Percentiles rank a stretch among this genome's conserved stretches.
phyloP scores from a whole-genome alignment of 352 stramenopile species.

The Globisporangium orthogonon region DNA sequence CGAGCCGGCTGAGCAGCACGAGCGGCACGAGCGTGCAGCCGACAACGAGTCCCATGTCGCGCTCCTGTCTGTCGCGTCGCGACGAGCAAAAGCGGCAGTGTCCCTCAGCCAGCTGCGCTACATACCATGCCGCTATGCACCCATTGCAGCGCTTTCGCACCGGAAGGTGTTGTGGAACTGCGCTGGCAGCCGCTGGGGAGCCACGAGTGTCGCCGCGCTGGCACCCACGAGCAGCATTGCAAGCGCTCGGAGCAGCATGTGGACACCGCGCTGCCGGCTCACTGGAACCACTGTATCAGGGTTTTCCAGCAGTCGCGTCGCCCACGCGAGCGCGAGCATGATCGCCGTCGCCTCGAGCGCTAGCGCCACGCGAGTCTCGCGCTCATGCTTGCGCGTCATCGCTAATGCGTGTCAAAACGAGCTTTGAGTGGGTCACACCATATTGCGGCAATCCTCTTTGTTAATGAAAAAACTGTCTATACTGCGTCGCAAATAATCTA shows the following conservation, averaged over 20 bases:
- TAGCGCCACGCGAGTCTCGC: conserved; percentile 3
- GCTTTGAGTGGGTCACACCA: not conserved
- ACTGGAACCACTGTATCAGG: not conserved
- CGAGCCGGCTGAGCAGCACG: conserved; percentile 49
- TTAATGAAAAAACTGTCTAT: too few species aligned
- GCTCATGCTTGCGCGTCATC: not conserved
- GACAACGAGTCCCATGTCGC: conserved; percentile 48
- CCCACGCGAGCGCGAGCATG: conserved; percentile 5
- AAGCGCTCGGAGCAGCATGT: conserved; percentile 1
- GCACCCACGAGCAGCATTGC: conserved; percentile 2
- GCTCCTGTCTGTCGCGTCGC: conserved; percentile 28
- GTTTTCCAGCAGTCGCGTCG: not conserved
- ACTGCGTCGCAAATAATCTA: too few species aligned
- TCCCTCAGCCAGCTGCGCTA: too few species aligned
- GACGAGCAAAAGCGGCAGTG: too few species aligned
- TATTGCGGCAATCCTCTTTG: too few species aligned
- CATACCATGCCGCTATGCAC: too few species aligned
- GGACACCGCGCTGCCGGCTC: not conserved
- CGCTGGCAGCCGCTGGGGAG: conserved; percentile 2
- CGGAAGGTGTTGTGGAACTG: conserved; percentile 6
- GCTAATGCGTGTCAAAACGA: not conserved
- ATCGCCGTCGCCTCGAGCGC: conserved; percentile 6
- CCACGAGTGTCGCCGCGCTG: not conserved
- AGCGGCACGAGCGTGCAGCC: conserved; percentile 53
- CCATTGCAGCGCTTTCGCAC: not conserved